phyloP scores from a whole-genome alignment of 2,329 filamentous ascomycete genomes.

The Venturia asperata region DNA sequence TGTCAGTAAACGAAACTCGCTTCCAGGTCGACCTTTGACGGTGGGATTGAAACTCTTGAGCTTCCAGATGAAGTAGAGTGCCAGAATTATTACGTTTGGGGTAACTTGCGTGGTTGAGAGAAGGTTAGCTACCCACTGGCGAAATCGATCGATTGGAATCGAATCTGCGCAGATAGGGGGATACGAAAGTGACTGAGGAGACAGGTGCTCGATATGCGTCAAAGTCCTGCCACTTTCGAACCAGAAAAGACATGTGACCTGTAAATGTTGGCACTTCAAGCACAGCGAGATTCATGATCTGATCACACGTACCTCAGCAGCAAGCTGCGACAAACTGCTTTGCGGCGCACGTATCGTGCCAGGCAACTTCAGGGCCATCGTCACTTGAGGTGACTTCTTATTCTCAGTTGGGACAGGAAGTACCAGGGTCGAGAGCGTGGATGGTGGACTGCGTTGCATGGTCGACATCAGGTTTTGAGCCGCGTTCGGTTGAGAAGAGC shows the following conservation, averaged over 20 bases:
- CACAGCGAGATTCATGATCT: background rate
- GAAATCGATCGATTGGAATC: slow-evolving; percentile 69
- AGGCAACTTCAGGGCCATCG: slow-evolving; percentile 28
- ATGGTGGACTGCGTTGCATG: slow-evolving; percentile 3
- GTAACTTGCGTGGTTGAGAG: slow-evolving; percentile 92
- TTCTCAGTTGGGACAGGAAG: slow-evolving; percentile 1
- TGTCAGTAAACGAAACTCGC: slow-evolving; percentile 86
- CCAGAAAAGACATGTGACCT: slow-evolving; percentile 98
- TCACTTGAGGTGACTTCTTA: slow-evolving; percentile 20
- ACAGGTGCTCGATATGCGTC: slow-evolving; percentile 58
- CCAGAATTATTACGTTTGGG: slow-evolving; percentile 87
- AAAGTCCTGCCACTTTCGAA: slow-evolving; percentile 83
- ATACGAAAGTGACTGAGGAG: slow-evolving; percentile 30
- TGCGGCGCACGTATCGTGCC: slow-evolving; percentile 33
- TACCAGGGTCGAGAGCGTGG: slow-evolving; percentile 12
- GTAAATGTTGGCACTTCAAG: slow-evolving; percentile 11
- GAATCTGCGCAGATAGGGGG: slow-evolving; percentile 56
- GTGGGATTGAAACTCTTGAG: slow-evolving; percentile 83
- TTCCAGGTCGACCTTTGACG: slow-evolving; percentile 85
- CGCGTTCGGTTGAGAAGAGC: background rate
- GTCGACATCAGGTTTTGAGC: background rate
- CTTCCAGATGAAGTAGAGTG: slow-evolving; percentile 85
- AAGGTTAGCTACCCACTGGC: slow-evolving; percentile 89
- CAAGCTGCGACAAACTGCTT: slow-evolving; percentile 34
- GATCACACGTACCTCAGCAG: slow-evolving; percentile 31